Evolutionary conservation across 2,329 filamentous ascomycete species (phyloP).

Genomic region (Exserohilum rostratum): DNA sequence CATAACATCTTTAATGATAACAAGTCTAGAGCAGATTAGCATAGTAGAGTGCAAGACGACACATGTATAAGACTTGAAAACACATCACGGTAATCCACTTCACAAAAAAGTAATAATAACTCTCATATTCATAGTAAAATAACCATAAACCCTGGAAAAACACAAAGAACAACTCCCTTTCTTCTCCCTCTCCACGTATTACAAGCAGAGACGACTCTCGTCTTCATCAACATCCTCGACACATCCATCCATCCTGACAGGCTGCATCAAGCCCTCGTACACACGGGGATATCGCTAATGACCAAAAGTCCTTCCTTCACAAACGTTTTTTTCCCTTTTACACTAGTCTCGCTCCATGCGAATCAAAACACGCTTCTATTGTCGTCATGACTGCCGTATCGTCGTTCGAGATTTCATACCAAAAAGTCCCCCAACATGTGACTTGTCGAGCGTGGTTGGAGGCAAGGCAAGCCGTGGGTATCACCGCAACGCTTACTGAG

Average conservation of each 20-base stretch:
- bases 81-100: too few species aligned
- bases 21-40: too few species aligned
- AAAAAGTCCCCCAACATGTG: conserved; percentile 16
- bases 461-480: not conserved
- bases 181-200: too few species aligned
- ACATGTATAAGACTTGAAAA: too few species aligned
- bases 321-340: conserved; percentile 5
- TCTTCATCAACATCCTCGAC: not conserved
- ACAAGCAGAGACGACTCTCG: too few species aligned
- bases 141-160: too few species aligned
- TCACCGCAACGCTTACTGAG: conserved; percentile 48
- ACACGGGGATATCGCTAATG: conserved; percentile 14
- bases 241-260: not conserved
- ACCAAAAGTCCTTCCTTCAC: conserved; percentile 5
- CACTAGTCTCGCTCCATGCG: not conserved
- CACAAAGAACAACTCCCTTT: too few species aligned
- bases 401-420: conserved; percentile 32
- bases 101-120: too few species aligned
- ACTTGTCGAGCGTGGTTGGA: conserved; percentile 17
- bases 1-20: too few species aligned
- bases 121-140: too few species aligned
- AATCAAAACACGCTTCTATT: conserved; percentile 9
- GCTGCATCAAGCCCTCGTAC: not conserved
- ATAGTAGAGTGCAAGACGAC: too few species aligned
- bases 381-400: conserved; percentile 29